Base-by-base conservation (phyloP, 371 early-diverging fungal genomes). In the Coemansia sp. region DNA sequence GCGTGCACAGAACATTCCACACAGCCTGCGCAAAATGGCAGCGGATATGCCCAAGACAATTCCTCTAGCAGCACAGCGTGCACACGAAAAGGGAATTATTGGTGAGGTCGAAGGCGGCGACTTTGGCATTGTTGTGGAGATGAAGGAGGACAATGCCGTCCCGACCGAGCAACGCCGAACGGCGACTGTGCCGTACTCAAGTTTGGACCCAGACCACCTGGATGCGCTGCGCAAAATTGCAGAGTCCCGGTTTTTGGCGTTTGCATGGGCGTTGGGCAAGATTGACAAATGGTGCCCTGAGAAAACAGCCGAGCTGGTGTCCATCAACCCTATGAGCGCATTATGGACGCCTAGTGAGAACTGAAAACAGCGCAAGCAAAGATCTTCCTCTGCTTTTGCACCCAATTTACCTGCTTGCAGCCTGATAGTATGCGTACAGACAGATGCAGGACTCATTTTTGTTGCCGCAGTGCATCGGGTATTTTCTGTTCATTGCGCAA, bases 321-420 rank as follows among this genome's bases (percentile, higher is more conserved):
- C 82, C 44, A 82, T 86, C 54, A 85, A 85, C 65, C 86, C 83
- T 3, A 67, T 86, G 42, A 81, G 70, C 18, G 75, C 80, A 16
- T 3, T 42, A 5, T 42, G 44, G 44, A 42, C 16, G 16, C 42
- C 42, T 3, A n/a, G 16, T 5, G 44, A 42, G n/a, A 42, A 42
- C 6, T 42, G 44, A 42, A 16, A 33, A 33, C 33, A 9, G 33
- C 5, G 44, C 12, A 42, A 42, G 44, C 12, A 42, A 42, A 5
- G 16, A 42, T 7, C 44, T 16, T 16, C n/a, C 16, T 33, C 33
- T 42, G 21, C 9, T 9, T 51, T 9, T 67, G 50, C 5, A 25
- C 28, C n/a, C 55, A 44, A 50, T 40, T 23, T 21, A 51, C 18
- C 52, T 25, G 20, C 25, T 52, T 52, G 16, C 25, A 21, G 20